Conservation (phyloP, 305 asterid species). For the Fraxinus nigra region DNA sequence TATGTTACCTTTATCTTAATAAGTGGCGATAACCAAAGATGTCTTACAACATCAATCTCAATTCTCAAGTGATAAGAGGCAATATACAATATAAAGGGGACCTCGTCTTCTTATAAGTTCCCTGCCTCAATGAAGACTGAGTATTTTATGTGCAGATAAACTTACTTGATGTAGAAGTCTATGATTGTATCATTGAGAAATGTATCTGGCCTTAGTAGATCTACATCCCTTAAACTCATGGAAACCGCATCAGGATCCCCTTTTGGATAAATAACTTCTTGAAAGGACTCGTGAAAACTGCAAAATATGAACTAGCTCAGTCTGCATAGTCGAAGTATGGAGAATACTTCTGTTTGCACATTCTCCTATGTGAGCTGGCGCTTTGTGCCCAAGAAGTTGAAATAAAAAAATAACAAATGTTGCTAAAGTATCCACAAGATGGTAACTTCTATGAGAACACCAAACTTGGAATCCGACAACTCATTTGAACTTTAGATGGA, state of each 20-base stretch:
- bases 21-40: conserved; percentile 8
- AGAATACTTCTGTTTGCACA: conserved; percentile 1
- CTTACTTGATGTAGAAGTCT: conserved; percentile 91
- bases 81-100: background rate
- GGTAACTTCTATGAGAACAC: background rate
- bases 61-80: background rate
- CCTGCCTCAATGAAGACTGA: background rate
- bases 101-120: background rate
- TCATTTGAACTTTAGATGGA: background rate
- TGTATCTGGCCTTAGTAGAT: conserved; percentile 81
- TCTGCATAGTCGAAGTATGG: conserved; percentile 14
- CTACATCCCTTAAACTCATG: conserved; percentile 79
- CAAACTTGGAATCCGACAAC: background rate
- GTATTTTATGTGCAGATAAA: conserved; percentile 22
- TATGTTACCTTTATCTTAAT: background rate
- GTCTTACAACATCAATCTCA: background rate
- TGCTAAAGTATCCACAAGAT: background rate
- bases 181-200: conserved; percentile 93
- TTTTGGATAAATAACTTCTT: conserved; percentile 82
- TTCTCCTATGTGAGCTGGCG: background rate
- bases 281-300: conserved; percentile 77
- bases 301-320: conserved; percentile 27
- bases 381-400: background rate
- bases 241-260: conserved; percentile 95
- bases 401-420: too few species aligned